A percentile compares a stretch with the other conserved stretches of the same genome.
These are phyloP conservation scores for Arachnopeziza araneosa DNA, from an alignment of 2,329 filamentous ascomycete species.

Conservation along the genomic window DNA sequence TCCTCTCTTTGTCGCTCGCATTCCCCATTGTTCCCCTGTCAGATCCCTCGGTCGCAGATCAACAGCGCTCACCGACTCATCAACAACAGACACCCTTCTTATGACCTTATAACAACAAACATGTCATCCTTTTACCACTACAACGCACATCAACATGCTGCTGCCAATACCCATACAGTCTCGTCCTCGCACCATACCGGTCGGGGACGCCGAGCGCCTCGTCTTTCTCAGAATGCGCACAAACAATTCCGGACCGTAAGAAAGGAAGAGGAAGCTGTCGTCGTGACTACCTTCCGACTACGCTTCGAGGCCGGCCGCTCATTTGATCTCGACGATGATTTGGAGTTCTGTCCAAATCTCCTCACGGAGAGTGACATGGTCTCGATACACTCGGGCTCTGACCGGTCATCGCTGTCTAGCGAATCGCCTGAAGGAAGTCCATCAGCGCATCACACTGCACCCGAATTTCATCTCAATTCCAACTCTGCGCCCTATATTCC, in stretches of 20 bases:
- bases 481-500: slow-evolving; percentile 62
- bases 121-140: slow-evolving; percentile 62
- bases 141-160: slow-evolving; percentile 50
- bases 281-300: slow-evolving; percentile 71
- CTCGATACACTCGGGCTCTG: slow-evolving; percentile 86
- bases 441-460: slow-evolving; percentile 71
- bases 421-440: slow-evolving; percentile 90
- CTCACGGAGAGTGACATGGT: slow-evolving; percentile 80
- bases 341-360: slow-evolving; percentile 90
- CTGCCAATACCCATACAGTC: slow-evolving; percentile 38
- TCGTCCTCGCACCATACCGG: slow-evolving; percentile 66
- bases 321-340: slow-evolving; percentile 92
- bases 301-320: slow-evolving; percentile 89
- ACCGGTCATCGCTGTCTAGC: slow-evolving; percentile 91
- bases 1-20: not conserved
- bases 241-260: slow-evolving; percentile 82
- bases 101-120: slow-evolving; percentile 8
- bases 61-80: not conserved
- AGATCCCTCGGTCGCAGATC: not conserved
- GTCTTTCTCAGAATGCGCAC: slow-evolving; percentile 77
- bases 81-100: not conserved
- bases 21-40: not conserved
- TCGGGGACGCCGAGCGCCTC: slow-evolving; percentile 77
- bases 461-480: slow-evolving; percentile 69
- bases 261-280: slow-evolving; percentile 82